These are phyloP conservation scores for Melampsora americana DNA, from an alignment of 1,284 basidiomycete genomes.

Conservation along the genomic window DNA sequence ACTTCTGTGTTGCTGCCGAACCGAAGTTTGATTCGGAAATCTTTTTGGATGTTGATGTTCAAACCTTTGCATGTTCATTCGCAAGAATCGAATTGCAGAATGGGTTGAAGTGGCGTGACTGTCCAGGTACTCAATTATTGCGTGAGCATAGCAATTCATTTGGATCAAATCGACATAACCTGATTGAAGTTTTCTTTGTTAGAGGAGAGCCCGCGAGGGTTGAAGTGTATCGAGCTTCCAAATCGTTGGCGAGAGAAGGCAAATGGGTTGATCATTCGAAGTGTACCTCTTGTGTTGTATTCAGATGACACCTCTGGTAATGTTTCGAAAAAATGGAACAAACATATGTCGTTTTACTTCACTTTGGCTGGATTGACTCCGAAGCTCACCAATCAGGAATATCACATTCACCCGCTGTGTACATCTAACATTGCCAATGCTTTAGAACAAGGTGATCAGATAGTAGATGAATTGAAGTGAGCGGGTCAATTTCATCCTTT, in stretches of 20 bases:
- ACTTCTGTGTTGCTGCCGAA: background rate
- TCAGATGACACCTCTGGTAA: too few species aligned
- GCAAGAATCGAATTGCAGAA: background rate
- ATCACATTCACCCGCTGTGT: too few species aligned
- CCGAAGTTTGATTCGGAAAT: background rate
- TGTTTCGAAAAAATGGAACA: too few species aligned
- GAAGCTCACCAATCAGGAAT: too few species aligned
- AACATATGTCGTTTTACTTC: too few species aligned
- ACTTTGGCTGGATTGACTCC: too few species aligned
- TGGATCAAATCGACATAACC: background rate
- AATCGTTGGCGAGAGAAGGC: background rate
- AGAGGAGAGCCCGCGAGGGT: too few species aligned
- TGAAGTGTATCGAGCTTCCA: background rate
- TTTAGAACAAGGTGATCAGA: too few species aligned
- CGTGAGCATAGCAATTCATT: background rate
- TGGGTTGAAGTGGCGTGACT: background rate
- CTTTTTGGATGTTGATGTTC: background rate
- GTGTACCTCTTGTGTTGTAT: too few species aligned
- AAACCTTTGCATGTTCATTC: background rate
- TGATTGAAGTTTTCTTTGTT: background rate
- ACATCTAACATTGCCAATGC: too few species aligned
- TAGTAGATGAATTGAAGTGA: constrained; percentile 5
- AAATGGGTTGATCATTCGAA: background rate
- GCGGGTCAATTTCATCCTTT: too few species aligned
- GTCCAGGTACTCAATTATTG: background rate